Base-by-base conservation (phyloP, 1,284 basidiomycete genomes). In the Naganishia sp. region DNA sequence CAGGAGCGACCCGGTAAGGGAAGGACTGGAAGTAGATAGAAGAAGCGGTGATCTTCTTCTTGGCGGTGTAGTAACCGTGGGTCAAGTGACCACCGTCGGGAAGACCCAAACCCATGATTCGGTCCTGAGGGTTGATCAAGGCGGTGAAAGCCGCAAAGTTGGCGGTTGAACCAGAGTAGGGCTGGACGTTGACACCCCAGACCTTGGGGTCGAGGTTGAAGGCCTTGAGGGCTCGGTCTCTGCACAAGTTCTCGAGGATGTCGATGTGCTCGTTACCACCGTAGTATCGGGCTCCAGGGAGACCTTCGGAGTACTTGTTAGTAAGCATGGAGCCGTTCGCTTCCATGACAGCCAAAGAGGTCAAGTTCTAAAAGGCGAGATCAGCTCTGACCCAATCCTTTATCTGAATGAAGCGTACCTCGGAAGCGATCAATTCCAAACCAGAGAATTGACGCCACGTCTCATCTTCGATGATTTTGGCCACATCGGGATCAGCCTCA, bases 21-120 rank as follows among this genome's bases (percentile, higher is more conserved):
- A 98, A 86, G 53, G 95, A 97, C 81, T 99, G 94, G 90, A 99
- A 99, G 86, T 99, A 99, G 83, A 99, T 98, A 21, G 95, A 98
- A 47, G 95, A 99, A 31, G 96, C 94, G 62, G 95, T 97, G 87
- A 99, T 99, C 84, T 99, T 99, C 86, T 97, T 96, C 84, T 97
- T 97, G 70, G 94, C 94, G 70, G 94, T 98, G 82, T 97, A 98
- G 85, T 96, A 96, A 46, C 94, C 94, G 80, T 98, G 94, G 50
- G 94, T 97, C 72, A 99, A 86, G 82, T 99, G 96, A 68, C 96
- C 96, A 80, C 96, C 96, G 76, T 98, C 94, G 42, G 96, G 94
- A 58, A 99, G 89, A 71, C 94, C 95, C 72, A 99, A 90, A 82
- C 96, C 96, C 96, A 99, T 99, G 75, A 99, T 86, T 72, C 96